Conservation (phyloP, 2,329 filamentous ascomycete genomes). For the Sordariomycetes sp. region DNA sequence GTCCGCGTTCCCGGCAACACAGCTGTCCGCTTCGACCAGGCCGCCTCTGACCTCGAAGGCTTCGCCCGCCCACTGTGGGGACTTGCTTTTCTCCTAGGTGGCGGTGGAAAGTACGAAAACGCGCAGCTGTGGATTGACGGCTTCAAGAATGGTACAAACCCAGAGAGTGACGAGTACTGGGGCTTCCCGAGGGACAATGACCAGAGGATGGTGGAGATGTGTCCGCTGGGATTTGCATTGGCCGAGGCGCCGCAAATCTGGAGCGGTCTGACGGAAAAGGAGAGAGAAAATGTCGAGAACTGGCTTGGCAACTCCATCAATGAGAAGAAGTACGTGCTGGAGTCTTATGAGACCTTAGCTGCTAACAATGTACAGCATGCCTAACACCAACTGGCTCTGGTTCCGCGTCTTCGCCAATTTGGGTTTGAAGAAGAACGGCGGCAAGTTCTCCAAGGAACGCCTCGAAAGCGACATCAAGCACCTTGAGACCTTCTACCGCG, state of each 20-base stretch:
- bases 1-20: constrained; percentile 61
- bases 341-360: neutral
- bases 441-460: constrained; percentile 57
- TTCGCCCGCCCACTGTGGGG: constrained; percentile 70
- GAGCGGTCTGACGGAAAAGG: constrained; percentile 51
- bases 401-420: constrained; percentile 79
- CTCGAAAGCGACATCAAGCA: constrained; percentile 70
- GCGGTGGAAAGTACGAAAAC: constrained; percentile 54
- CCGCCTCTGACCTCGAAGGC: constrained; percentile 69
- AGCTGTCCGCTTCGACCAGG: constrained; percentile 68
- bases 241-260: constrained; percentile 61
- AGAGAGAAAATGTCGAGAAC: constrained; percentile 56
- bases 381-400: constrained; percentile 64
- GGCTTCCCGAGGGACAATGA: constrained; percentile 67
- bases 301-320: constrained; percentile 73
- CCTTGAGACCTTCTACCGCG: constrained; percentile 73
- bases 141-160: constrained; percentile 62
- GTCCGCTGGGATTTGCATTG: constrained; percentile 65
- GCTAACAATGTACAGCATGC: constrained; percentile 45
- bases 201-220: constrained; percentile 81
- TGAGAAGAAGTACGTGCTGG: constrained; percentile 51
- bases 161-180: constrained; percentile 64
- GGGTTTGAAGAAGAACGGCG: constrained; percentile 66
- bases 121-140: constrained; percentile 58
- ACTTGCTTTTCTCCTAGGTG: constrained; percentile 59